Conservation (phyloP, 2,329 filamentous ascomycete species). For the Periconia sp. region DNA sequence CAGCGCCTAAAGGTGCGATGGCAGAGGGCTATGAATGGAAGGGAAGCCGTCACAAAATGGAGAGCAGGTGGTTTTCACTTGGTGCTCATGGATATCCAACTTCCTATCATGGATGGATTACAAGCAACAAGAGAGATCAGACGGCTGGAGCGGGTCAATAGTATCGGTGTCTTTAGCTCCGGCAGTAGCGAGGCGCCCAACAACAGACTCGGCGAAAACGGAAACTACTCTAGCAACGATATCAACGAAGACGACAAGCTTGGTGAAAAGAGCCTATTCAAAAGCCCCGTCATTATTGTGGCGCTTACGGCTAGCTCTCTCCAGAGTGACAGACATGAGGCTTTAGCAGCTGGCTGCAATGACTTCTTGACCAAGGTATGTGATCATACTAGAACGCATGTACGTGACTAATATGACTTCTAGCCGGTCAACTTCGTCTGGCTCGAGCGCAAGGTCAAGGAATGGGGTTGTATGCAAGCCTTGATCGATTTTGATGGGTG, state of each 20-base stretch:
- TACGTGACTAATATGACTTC: conserved; percentile 18
- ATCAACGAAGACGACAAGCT: conserved; percentile 68
- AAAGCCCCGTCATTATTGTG: conserved; percentile 96
- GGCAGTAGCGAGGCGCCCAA: conserved; percentile 48
- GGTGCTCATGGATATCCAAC: conserved; percentile 97
- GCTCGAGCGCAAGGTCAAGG: conserved; percentile 96
- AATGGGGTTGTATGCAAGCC: conserved; percentile 99
- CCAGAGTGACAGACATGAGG: conserved; percentile 93
- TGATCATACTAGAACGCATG: not conserved
- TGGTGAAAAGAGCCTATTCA: conserved; percentile 71
- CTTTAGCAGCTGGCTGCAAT: conserved; percentile 92
- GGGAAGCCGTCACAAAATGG: conserved; percentile 93
- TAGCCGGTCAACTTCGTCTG: conserved; percentile 97
- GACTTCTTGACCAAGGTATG: conserved; percentile 95
- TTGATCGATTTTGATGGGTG: conserved; percentile 98
- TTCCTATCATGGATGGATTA: conserved; percentile 93
- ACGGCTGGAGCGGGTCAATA: conserved; percentile 83
- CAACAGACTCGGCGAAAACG: conserved; percentile 41
- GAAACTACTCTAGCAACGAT: conserved; percentile 31
- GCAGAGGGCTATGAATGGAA: conserved; percentile 95
- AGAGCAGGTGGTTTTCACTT: conserved; percentile 88
- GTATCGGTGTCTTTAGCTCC: conserved; percentile 81
- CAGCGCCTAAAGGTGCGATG: conserved; percentile 93
- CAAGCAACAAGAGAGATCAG: conserved; percentile 95
- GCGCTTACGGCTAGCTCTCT: conserved; percentile 91